A percentile compares a stretch with the other conserved stretches of the same genome.
Evolutionary conservation across 2,329 filamentous ascomycete genomes (phyloP).

Genomic region (Zarea fungicola): DNA sequence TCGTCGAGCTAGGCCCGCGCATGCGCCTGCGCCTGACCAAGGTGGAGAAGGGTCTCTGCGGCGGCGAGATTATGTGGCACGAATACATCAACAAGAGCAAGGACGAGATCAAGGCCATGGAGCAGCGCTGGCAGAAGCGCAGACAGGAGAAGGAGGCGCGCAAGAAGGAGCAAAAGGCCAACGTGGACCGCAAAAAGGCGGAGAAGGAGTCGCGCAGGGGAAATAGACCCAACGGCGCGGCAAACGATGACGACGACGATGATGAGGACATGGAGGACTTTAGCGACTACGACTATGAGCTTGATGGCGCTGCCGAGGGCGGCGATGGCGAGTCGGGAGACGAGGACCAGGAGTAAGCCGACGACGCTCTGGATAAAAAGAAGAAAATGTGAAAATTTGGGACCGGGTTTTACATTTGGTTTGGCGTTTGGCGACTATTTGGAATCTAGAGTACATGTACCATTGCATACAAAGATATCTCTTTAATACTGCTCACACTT

Average conservation of each 20-base stretch:
- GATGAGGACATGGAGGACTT: constrained; percentile 41
- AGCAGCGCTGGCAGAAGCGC: constrained; percentile 75
- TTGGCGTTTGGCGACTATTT: constrained; percentile 12
- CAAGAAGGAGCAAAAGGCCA: constrained; percentile 78
- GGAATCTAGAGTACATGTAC: background rate
- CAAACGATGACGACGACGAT: constrained; percentile 26
- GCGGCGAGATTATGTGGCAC: constrained; percentile 94
- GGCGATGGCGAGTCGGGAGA: constrained; percentile 49
- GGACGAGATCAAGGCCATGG: constrained; percentile 70
- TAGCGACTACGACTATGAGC: constrained; percentile 42
- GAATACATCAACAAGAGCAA: constrained; percentile 84
- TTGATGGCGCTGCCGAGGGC: constrained; percentile 45
- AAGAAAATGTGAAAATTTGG: constrained; percentile 31
- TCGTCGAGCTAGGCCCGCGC: constrained; percentile 86
- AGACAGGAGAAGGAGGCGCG: constrained; percentile 76
- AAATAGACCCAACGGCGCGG: constrained; percentile 28
- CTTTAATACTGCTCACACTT: background rate
- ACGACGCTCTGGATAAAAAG: constrained; percentile 37
- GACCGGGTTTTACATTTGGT: constrained; percentile 8
- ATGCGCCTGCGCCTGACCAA: constrained; percentile 88
- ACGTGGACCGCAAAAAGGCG: constrained; percentile 77
- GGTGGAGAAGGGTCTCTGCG: constrained; percentile 89
- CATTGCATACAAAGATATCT: background rate
- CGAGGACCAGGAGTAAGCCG: constrained; percentile 35
- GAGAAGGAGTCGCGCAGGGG: constrained; percentile 37